A percentile compares a stretch with the other conserved stretches of the same genome.
These are phyloP conservation scores for Brasenia schreberi DNA, from an alignment of 164 flowering plant genomes.

Conservation along the genomic window DNA sequence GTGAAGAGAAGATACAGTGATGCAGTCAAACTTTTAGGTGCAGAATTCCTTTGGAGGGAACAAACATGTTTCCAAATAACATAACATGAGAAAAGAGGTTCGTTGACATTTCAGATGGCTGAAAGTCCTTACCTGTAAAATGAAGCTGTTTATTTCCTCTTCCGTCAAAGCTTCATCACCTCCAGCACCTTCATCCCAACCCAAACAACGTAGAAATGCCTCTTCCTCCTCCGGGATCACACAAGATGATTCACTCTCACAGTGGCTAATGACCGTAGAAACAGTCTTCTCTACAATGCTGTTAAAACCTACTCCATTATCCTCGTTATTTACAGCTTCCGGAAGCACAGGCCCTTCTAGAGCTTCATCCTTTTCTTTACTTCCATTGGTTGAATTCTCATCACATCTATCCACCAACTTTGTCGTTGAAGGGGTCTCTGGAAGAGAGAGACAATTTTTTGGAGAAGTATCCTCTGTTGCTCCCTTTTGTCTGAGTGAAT, in stretches of 20 bases:
- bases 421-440: not conserved
- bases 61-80: no score
- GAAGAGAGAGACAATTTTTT: not conserved
- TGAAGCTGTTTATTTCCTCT: not conserved
- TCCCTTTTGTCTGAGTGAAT: not conserved
- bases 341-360: not conserved
- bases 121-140: not conserved
- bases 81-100: no score
- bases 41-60: no score
- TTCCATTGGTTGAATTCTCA: not conserved
- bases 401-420: not conserved
- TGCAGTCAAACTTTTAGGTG: not conserved
- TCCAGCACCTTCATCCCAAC: not conserved
- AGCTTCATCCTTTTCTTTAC: not conserved
- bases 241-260: not conserved
- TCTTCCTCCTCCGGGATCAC: not conserved
- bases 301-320: not conserved
- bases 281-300: not conserved
- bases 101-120: not conserved
- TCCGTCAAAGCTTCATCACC: not conserved
- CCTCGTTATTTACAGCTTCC: not conserved
- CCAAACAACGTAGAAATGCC: not conserved
- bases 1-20: not conserved
- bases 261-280: not conserved
- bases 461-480: not conserved